These are phyloP conservation scores for Hirsutella rhossiliensis DNA, from an alignment of 2,329 filamentous ascomycete species.

Conservation along the genomic window DNA sequence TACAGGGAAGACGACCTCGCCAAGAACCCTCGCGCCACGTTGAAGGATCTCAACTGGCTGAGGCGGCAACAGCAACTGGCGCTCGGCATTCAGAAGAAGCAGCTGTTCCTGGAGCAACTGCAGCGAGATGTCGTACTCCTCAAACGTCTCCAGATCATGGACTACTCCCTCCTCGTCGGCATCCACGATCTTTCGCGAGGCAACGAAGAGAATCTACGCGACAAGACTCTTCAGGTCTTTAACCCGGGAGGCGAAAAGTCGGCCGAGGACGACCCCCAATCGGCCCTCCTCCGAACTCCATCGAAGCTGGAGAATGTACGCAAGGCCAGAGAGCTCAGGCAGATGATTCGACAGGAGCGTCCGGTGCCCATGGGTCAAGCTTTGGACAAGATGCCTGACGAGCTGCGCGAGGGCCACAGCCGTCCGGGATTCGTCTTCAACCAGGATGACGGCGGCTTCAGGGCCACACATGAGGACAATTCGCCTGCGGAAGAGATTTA, in stretches of 20 bases:
- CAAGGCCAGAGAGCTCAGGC: conserved; percentile 80
- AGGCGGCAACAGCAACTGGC: conserved; percentile 75
- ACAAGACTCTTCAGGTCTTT: conserved; percentile 87
- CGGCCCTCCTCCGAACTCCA: conserved; percentile 71
- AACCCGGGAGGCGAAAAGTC: conserved; percentile 65
- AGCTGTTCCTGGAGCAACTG: conserved; percentile 79
- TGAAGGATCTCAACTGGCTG: conserved; percentile 97
- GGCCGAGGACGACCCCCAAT: conserved; percentile 46
- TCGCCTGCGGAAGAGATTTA: conserved; percentile 82
- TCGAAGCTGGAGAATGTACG: conserved; percentile 86
- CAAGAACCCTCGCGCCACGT: conserved; percentile 78
- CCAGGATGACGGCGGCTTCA: conserved; percentile 83
- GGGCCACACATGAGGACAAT: conserved; percentile 86
- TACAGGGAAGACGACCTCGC: conserved; percentile 80
- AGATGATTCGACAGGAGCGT: conserved; percentile 86
- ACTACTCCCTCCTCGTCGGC: conserved; percentile 90
- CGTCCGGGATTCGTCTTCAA: conserved; percentile 74
- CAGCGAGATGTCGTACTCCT: conserved; percentile 76
- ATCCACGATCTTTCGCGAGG: conserved; percentile 85
- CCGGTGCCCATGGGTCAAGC: conserved; percentile 86
- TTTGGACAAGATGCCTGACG: conserved; percentile 77
- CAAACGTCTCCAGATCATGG: conserved; percentile 91
- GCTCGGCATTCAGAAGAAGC: conserved; percentile 79
- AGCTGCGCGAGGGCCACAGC: conserved; percentile 63
- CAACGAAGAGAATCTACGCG: conserved; percentile 86